phyloP scores from a whole-genome alignment of 768 basidiomycete genomes.

The Dentipellis sp. region DNA sequence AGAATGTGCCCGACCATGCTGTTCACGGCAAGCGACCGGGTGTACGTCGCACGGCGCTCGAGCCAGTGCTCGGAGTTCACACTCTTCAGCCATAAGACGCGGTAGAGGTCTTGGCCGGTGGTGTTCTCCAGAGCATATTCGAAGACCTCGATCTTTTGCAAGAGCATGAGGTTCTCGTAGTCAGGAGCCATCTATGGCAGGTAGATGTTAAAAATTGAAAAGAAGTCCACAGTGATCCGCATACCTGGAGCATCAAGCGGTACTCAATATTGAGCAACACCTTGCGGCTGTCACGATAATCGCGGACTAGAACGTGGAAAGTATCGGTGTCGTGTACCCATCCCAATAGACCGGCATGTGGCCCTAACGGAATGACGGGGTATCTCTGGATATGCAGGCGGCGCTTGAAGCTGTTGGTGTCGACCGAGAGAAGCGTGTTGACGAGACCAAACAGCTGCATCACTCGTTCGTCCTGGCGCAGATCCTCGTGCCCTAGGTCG shows the following conservation, averaged over 20 bases:
- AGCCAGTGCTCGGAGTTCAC: conserved; percentile 96
- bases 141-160: conserved; percentile 99
- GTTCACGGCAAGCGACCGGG: conserved; percentile 89
- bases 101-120: conserved; percentile 94
- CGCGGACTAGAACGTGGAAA: conserved; percentile 89
- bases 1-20: conserved; percentile 99
- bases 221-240: not conserved
- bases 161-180: conserved; percentile 86
- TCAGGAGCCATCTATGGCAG: conserved; percentile 91
- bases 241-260: conserved; percentile 93
- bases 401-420: conserved; percentile 92
- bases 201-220: not conserved
- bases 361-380: conserved; percentile 89
- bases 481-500: conserved; percentile 83
- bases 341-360: conserved; percentile 88
- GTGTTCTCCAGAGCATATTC: conserved; percentile 98
- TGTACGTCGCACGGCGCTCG: conserved; percentile 92
- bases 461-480: conserved; percentile 97
- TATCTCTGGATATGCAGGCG: conserved; percentile 91
- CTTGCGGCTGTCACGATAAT: conserved; percentile 93
- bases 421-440: conserved; percentile 87
- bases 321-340: conserved; percentile 97
- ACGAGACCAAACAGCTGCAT: conserved; percentile 99
- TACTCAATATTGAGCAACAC: conserved; percentile 97
- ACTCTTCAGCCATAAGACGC: conserved; percentile 95